Evolutionary conservation across 805 yeast genomes (phyloP).

Genomic region (Zygosaccharomyces rouxii): DNA sequence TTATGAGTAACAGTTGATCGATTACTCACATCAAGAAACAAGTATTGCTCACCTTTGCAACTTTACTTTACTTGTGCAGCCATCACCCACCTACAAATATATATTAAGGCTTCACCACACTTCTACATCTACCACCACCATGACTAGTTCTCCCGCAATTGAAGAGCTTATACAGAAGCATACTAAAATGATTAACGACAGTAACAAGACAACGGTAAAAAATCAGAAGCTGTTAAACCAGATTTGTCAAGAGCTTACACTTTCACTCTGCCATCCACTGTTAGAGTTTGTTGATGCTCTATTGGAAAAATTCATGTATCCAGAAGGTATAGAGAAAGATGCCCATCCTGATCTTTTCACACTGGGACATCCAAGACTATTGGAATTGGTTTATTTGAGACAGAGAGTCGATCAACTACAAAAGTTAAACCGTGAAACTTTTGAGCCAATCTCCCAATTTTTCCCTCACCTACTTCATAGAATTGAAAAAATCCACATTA

Average conservation of each 20-base stretch:
- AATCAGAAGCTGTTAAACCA: constrained; percentile 11
- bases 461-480: constrained; percentile 8
- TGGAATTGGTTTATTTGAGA: constrained; percentile 24
- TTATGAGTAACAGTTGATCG: constrained; percentile 3
- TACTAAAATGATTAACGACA: constrained; percentile 11
- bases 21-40: background rate
- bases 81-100: background rate
- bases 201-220: constrained; percentile 10
- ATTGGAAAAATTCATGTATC: constrained; percentile 30
- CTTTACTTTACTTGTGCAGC: background rate
- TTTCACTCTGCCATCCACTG: constrained; percentile 22
- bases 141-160: constrained; percentile 12
- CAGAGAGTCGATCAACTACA: constrained; percentile 15
- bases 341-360: constrained; percentile 10
- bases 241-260: constrained; percentile 16
- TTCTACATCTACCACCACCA: background rate
- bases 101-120: background rate
- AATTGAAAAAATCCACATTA: constrained; percentile 16
- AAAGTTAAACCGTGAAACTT: background rate
- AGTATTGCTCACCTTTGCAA: background rate
- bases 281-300: constrained; percentile 27
- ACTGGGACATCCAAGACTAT: constrained; percentile 25
- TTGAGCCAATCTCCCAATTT: constrained; percentile 4
- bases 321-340: constrained; percentile 7
- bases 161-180: constrained; percentile 4